Conservation (phyloP, 2,329 filamentous ascomycete genomes). For the Hypoxylon sp. region DNA sequence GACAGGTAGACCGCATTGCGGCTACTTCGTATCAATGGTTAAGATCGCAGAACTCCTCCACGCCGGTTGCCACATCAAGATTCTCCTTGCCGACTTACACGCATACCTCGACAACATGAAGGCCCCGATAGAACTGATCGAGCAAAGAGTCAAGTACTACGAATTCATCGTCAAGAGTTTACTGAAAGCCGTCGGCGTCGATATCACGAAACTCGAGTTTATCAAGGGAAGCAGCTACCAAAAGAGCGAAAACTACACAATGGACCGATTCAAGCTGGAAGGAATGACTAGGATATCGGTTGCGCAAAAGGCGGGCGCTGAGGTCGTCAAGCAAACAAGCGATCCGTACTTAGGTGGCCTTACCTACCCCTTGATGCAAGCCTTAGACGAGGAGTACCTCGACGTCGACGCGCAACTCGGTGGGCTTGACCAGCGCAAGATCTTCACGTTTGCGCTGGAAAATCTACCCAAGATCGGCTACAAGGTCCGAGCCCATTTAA, state of each 20-base stretch:
- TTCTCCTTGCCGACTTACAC: constrained; percentile 82
- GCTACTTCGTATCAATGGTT: constrained; percentile 89
- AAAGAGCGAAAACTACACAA: constrained; percentile 78
- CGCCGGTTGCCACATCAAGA: constrained; percentile 85
- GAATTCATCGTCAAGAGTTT: constrained; percentile 79
- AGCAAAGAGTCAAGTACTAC: constrained; percentile 88
- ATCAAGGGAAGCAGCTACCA: constrained; percentile 90
- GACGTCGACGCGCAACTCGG: constrained; percentile 91
- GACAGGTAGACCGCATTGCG: constrained; percentile 78
- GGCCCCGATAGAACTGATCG: constrained; percentile 89
- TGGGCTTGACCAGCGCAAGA: constrained; percentile 88
- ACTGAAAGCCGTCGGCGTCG: constrained; percentile 82
- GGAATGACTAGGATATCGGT: constrained; percentile 74
- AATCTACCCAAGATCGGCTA: constrained; percentile 89
- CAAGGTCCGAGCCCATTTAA: constrained; percentile 74
- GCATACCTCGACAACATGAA: constrained; percentile 88
- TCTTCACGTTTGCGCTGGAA: constrained; percentile 89
- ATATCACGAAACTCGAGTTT: constrained; percentile 84
- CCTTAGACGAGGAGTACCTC: constrained; percentile 90
- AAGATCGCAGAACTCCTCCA: constrained; percentile 91
- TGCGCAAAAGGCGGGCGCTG: constrained; percentile 90
- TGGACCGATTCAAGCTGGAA: constrained; percentile 87
- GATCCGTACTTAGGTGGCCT: constrained; percentile 82
- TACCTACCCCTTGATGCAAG: constrained; percentile 90
- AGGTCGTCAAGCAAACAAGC: constrained; percentile 92